These are phyloP conservation scores for Wickerhamomyces chaumierensis DNA, from an alignment of 805 yeast species.

Conservation along the genomic window DNA sequence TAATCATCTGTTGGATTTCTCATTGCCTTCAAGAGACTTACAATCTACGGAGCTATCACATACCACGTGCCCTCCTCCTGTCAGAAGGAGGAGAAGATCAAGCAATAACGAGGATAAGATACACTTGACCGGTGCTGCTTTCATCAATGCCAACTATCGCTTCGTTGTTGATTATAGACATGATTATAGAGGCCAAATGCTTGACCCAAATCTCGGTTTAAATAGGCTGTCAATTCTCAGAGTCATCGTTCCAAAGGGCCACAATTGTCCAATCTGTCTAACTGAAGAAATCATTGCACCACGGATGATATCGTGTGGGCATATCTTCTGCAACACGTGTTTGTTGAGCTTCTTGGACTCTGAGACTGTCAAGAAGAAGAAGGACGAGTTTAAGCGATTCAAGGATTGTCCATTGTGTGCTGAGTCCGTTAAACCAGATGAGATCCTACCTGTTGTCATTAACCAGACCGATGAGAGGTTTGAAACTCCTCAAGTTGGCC, in stretches of 20 bases:
- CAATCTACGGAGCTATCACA: constrained; percentile 1
- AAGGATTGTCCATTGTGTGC: constrained; percentile 79
- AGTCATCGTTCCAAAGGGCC: constrained; percentile 63
- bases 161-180: constrained; percentile 64
- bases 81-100: constrained; percentile 18
- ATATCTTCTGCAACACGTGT: constrained; percentile 79
- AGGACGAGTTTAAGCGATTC: constrained; percentile 29
- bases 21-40: constrained; percentile 29
- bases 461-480: constrained; percentile 36
- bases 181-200: constrained; percentile 42
- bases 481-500: constrained; percentile 46
- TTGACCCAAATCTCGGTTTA: constrained; percentile 70
- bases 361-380: constrained; percentile 23
- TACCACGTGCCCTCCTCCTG: constrained; percentile 2
- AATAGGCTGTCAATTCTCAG: constrained; percentile 51
- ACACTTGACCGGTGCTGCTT: constrained; percentile 51
- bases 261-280: constrained; percentile 87
- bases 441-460: constrained; percentile 55
- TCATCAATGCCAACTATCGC: constrained; percentile 74
- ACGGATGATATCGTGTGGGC: constrained; percentile 93
- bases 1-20: constrained; percentile 56
- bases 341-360: constrained; percentile 59
- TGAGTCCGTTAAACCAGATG: constrained; percentile 39
- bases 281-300: constrained; percentile 83
- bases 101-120: constrained; percentile 23